Evolutionary conservation across 345 rosid genomes (phyloP).

Genomic region (Hirschfeldia incana): DNA sequence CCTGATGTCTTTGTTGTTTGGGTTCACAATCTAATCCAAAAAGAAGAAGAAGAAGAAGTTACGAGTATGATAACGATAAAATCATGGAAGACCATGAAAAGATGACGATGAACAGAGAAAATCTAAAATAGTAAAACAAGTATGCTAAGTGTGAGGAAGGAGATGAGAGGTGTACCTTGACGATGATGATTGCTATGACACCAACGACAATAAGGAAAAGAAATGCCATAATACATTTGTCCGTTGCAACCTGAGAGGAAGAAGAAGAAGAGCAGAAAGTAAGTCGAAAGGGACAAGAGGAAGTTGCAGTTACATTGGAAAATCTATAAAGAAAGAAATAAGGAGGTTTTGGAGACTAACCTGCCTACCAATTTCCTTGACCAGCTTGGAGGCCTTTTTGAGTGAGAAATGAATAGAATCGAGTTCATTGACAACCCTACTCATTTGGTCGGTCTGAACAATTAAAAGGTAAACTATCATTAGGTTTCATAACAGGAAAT

Average conservation of each 20-base stretch:
- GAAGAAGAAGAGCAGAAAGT: slow-evolving; percentile 12
- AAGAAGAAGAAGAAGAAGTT: not conserved
- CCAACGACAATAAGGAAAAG: slow-evolving; percentile 83
- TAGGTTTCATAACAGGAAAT: slow-evolving; percentile 5
- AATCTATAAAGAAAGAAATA: slow-evolving; percentile 26
- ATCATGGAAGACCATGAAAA: not conserved
- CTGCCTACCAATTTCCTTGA: slow-evolving; percentile 99
- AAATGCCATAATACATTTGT: slow-evolving; percentile 82
- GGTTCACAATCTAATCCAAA: slow-evolving; percentile 69
- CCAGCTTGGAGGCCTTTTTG: slow-evolving; percentile 90
- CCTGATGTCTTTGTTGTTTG: slow-evolving; percentile 83
- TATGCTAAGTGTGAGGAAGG: not conserved
- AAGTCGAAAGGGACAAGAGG: slow-evolving; percentile 19
- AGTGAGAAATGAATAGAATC: slow-evolving; percentile 95
- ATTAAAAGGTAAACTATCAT: slow-evolving; percentile 21
- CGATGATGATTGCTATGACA: slow-evolving; percentile 79
- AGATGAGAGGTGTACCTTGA: slow-evolving; percentile 59
- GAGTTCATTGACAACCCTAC: slow-evolving; percentile 92
- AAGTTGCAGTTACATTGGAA: not conserved
- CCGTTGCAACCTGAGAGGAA: slow-evolving; percentile 84
- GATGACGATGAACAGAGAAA: not conserved
- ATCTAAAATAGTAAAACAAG: not conserved
- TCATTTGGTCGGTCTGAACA: slow-evolving; percentile 96
- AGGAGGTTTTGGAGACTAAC: slow-evolving; percentile 52
- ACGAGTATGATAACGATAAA: not conserved